Evolutionary conservation across 1,284 basidiomycete genomes (phyloP), one percentile per base, ranked within the genome.

Genomic region (Puccinia hordei): DNA sequence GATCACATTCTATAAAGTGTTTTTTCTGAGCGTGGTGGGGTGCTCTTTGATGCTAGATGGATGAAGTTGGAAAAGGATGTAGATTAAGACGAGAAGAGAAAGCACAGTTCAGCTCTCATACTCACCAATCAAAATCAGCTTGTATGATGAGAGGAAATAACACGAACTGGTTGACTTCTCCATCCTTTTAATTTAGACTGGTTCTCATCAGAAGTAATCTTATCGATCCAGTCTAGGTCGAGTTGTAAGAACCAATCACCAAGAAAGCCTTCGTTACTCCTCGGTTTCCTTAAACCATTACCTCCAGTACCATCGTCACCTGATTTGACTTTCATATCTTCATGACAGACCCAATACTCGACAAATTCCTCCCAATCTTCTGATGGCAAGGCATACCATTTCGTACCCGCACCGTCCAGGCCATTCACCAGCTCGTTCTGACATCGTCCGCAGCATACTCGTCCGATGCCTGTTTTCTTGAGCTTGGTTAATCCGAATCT

Each of bases 271-370:
- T 74, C 73, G n/a, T 49, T 46, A 2, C 22, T 17, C 6, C 17
- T 46, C 2, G 73, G 73, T n/a, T 74, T 74, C 33, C 73, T 38
- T 13, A 74, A 19, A 6, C 41, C 46, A 17, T 55, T 33, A 12
- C 38, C 41, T 5, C 35, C 57, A 27, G 24, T n/a, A 22, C 33
- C 33, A 55, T 38, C 33, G n/a, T 72, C 33, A 2, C 46, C 33
- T 13, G 73, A 61, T n/a, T 61, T 74, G 19, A 61, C 17, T 27
- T 74, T 59, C 33, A 38, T 41, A 17, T 74, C 73, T n/a, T 77
- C 74, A 41, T 77, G 74, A n/a, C 74, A 77, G 38, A 77, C 53
- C 74, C 74, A 77, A 77, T 77, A 77, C 51, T 77, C 74, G 33
- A 77, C 63, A 49, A 77, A 77, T 17, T 77, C 74, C 30, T 68